Base-by-base conservation (phyloP, 2,329 filamentous ascomycete genomes). In the Claviceps capensis region DNA sequence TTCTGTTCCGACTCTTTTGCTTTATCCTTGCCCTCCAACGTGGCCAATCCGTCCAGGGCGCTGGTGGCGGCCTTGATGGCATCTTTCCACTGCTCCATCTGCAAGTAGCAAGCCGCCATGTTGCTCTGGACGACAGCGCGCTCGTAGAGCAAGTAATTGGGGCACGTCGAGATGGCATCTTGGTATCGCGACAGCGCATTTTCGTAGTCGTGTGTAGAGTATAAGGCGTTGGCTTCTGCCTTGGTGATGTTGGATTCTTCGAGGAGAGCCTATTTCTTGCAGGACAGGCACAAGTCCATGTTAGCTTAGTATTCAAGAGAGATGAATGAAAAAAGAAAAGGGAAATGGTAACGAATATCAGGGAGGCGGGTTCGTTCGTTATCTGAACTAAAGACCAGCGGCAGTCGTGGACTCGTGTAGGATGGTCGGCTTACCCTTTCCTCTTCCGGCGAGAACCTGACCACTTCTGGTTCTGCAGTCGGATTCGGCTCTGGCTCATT, bases 61-160 rank as follows among this genome's bases (percentile, higher is more conserved):
- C 78, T 74, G 0, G 82, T 86, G 1, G 90, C 89, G 9, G 79
- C 76, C 48, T 83, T 82, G 44, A 89, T 77, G 9, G 88, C 87
- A 34, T 87, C 82, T 58, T 90, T 88, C 87, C 89, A 96, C 55
- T 91, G 83, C 55, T 82, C 75, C 3, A 94, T 73, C 65, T 94
- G 94, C 51, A 97, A 67, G 60, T 95, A 81, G 63, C 89, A 95
- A 9, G 90, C 91, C 1, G 91, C 79, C 58, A 96, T 84, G 70
- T 97, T 97, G 64, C 86, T 89, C 54, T 84, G 81, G 5, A 97
- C 74, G 9, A 97, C 87, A 26, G 90, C 88, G 56, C 91, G 75
- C 59, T 95, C 88, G 69, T 88, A 95, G 64, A 91, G 82, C 26
- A 95, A 78, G 64, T 95, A 94, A 57, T 81, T 83, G 2, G 91